Evolutionary conservation across 2,329 filamentous ascomycete genomes (phyloP).

Genomic region (Didymella glomerata): DNA sequence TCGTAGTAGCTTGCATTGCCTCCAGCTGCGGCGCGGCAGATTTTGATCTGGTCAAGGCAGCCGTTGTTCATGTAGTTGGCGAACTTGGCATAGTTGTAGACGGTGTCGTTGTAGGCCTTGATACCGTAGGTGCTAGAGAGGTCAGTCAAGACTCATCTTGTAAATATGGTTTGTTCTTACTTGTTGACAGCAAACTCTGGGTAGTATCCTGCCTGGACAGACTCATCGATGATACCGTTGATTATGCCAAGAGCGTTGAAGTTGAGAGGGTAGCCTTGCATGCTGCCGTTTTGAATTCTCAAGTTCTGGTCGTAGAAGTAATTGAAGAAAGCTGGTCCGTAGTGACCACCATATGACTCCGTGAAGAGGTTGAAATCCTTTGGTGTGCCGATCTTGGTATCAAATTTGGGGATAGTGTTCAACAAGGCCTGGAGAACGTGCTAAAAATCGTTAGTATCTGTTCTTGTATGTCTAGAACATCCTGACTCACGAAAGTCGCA

Average conservation of each 20-base stretch:
- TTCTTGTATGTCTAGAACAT: neutral
- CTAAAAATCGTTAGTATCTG: slow-evolving; percentile 14
- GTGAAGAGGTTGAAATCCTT: slow-evolving; percentile 63
- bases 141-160: neutral
- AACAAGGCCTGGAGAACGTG: slow-evolving; percentile 37
- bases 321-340: slow-evolving; percentile 63
- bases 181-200: slow-evolving; percentile 62
- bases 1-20: slow-evolving; percentile 34
- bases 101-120: slow-evolving; percentile 63
- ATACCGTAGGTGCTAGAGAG: slow-evolving; percentile 60
- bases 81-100: slow-evolving; percentile 67
- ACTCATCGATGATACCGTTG: slow-evolving; percentile 56
- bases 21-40: slow-evolving; percentile 61
- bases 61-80: slow-evolving; percentile 59
- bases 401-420: slow-evolving; percentile 35
- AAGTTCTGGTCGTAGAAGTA: slow-evolving; percentile 67
- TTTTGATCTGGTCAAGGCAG: slow-evolving; percentile 59
- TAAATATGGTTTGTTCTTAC: neutral
- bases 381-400: slow-evolving; percentile 45
- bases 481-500: slow-evolving; percentile 42
- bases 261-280: slow-evolving; percentile 60
- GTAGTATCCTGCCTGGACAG: slow-evolving; percentile 59
- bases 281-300: slow-evolving; percentile 60
- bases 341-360: slow-evolving; percentile 61
- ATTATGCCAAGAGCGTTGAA: slow-evolving; percentile 64